Conservation (phyloP, 306 rosid genomes). For the Quercus gilva region DNA sequence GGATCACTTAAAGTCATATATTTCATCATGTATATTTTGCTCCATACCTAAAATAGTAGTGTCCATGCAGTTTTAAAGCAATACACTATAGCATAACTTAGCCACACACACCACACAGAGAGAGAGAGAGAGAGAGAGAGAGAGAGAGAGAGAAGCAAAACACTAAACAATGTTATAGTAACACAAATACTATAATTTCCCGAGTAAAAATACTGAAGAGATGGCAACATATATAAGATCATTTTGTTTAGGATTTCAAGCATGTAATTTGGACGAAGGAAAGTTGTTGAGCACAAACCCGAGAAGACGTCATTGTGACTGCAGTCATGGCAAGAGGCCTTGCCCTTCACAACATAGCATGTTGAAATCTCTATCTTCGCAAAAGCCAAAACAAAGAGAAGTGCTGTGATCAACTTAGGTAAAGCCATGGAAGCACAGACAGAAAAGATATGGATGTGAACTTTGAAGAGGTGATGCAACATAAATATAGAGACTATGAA, state of each 20-base stretch:
- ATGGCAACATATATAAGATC: background rate
- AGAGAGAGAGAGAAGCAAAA: too few species aligned
- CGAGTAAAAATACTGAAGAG: background rate
- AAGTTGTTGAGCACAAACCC: constrained; percentile 40
- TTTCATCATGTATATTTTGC: too few species aligned
- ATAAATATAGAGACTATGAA: background rate
- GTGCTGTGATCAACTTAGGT: constrained; percentile 31
- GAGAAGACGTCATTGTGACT: constrained; percentile 41
- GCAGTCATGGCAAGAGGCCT: constrained; percentile 74
- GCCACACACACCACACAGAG: too few species aligned
- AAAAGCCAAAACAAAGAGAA: constrained; percentile 45
- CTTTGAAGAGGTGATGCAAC: background rate
- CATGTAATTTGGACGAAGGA: background rate
- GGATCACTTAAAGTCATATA: too few species aligned
- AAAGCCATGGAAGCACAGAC: constrained; percentile 42
- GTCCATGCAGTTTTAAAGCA: too few species aligned
- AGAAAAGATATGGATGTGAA: background rate
- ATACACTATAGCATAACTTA: too few species aligned
- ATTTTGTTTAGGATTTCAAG: background rate
- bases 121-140: too few species aligned
- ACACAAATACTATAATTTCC: too few species aligned
- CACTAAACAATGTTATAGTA: too few species aligned
- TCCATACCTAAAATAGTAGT: too few species aligned
- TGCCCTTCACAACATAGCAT: constrained; percentile 49
- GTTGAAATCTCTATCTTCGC: constrained; percentile 40